Evolutionary conservation across 495 filamentous ascomycete species (phyloP), one percentile per base, ranked within the genome.

Genomic region (Aspergillus haitiensis): DNA sequence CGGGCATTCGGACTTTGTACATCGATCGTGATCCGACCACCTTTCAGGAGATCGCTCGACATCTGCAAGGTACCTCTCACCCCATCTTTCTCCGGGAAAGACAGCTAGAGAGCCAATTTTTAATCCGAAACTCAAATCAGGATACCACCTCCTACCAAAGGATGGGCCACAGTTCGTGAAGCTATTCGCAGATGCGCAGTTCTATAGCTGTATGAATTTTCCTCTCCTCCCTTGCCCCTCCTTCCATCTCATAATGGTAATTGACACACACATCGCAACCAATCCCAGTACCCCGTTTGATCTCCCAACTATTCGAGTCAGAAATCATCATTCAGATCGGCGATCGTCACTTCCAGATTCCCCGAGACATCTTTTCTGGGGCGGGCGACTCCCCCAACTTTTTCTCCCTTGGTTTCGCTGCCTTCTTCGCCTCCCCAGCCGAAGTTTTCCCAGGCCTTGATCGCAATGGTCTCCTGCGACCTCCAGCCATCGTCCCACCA

Each of bases 21-120:
- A 97, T 98, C 70, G 93, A 98, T 76, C 86, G 93, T 40, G 94
- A 98, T 77, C 94, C 93, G 0, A 79, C 81, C 13, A 97, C 91
- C 0, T 98, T 98, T 68, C 81, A 78, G 59, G 92, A 97, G 64
- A 97, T 98, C 55, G 87, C 88, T 32, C 79, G 91, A 52, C 93
- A 98, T 79, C 78, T 98, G 10, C 93, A 98, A 77, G 93, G 84
- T 83, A 65, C 49, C 32, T n/a, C 40, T 16, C 21, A 35, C n/a
- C 52, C 9, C 16, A 11, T 27, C 21, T 27, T 27, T 27, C 21
- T 1, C 21, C 21, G 21, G 21, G 21, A 27, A 27, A 27, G 21
- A 27, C 21, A 27, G 21, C 21, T 27, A 47, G 12, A 42, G 39
- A 18, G 15, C 3, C n/a, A 5, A 47, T 21, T 47, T 18, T 47